Evolutionary conservation across 2,329 filamentous ascomycete genomes (phyloP), one percentile per base, ranked within the genome.

Genomic region (Calonectria fujianensis): DNA sequence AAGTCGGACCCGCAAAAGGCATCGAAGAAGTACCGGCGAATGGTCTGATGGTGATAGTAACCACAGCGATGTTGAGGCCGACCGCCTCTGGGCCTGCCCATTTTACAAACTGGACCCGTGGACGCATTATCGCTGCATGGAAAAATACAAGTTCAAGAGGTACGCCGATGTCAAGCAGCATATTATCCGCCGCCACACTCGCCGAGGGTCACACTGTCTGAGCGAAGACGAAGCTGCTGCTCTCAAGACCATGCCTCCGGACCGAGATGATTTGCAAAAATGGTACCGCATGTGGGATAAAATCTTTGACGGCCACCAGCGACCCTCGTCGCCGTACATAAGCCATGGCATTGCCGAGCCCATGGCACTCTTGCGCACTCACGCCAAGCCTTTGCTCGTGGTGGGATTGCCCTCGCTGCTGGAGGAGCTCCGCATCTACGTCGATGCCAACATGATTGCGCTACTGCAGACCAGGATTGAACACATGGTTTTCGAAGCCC

Each of bases 251-350:
- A 57, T 35, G 31, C 52, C 29, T 11, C 7, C 29, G 18, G 18
- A 3, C 29, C 9, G 29, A 20, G 32, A 7, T n/a, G 52, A 57
- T 2, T 16, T 20, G 29, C 5, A 57, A 2, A 57, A 57, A 13
- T 57, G 52, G 52, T 57, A 57, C 52, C 29, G 29, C 10, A 31
- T 57, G 8, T 57, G 52, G 52, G 52, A 57, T 31, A n/a, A 10
- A 4, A 13, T 57, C 7, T 57, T 57, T 10, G 2, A n/a, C 13
- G 29, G 29, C 29, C 29, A 35, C 9, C 29, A 10, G 31, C 52
- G 52, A 9, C 52, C 52, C 11, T 31, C 52, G 10, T 57, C 52
- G 52, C 52, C 52, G 20, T 57, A 57, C 20, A 32, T 57, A 9
- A 29, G 31, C 29, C 8, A 27, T 2, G 10, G 32, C 27, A 31